Conservation (phyloP, 129 eudicot species). For the Lonicera japonica region DNA sequence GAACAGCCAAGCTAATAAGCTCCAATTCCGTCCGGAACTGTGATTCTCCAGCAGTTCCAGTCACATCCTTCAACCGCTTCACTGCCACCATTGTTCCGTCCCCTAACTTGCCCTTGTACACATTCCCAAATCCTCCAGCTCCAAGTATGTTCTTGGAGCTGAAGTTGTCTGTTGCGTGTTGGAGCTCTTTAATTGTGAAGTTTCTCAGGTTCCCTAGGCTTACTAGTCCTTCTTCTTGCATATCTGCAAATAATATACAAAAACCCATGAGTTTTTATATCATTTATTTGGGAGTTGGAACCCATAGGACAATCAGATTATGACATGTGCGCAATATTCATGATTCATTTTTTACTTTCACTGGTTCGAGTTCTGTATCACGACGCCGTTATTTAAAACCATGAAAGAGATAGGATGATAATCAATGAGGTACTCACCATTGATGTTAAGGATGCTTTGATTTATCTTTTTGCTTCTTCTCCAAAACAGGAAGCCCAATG, state of each 20-base stretch:
- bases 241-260: slow-evolving; percentile 22
- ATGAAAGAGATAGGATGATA: background rate
- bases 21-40: slow-evolving; percentile 84
- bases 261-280: background rate
- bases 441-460: slow-evolving; percentile 25
- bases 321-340: too few relatives aligned
- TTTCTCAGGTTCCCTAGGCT: slow-evolving; percentile 67
- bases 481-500: slow-evolving; percentile 19
- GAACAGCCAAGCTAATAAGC: slow-evolving; percentile 93
- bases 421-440: slow-evolving; percentile 16
- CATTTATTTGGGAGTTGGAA: too few relatives aligned
- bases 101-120: slow-evolving; percentile 70
- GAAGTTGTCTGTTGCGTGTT: slow-evolving; percentile 64
- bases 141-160: slow-evolving; percentile 93
- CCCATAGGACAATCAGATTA: too few relatives aligned
- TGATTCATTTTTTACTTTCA: too few relatives aligned
- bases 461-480: slow-evolving; percentile 18
- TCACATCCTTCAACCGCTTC: slow-evolving; percentile 75
- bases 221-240: slow-evolving; percentile 64
- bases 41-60: slow-evolving; percentile 74
- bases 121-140: slow-evolving; percentile 90
- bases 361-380: too few relatives aligned
- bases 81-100: slow-evolving; percentile 86
- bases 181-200: slow-evolving; percentile 80
- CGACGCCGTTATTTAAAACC: background rate